phyloP scores from a whole-genome alignment of 139 green algal species.

The Chlorella sorokiniana region DNA sequence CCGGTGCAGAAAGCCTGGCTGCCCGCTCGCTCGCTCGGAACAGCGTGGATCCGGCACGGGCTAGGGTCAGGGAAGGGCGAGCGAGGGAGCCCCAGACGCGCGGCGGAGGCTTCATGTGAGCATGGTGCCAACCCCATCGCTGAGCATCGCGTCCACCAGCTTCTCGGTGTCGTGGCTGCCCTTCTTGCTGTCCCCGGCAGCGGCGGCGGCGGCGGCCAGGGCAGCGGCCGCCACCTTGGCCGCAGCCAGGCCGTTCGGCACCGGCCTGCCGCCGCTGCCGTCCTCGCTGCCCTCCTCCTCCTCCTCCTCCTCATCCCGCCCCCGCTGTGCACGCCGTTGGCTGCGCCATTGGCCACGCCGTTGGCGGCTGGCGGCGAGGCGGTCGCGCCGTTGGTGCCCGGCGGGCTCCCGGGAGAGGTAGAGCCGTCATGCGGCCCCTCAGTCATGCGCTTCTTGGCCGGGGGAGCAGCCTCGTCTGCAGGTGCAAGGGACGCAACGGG shows the following conservation, averaged over 20 bases:
- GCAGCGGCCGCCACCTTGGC: too few relatives aligned
- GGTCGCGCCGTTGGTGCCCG: neutral
- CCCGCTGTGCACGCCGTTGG: neutral
- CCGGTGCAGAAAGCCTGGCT: too few relatives aligned
- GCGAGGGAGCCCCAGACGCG: neutral
- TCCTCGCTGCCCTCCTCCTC: conserved; percentile 15
- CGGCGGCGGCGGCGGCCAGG: too few relatives aligned
- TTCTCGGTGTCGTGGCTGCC: conserved; percentile 22
- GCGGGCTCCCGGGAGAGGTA: conserved; percentile 8
- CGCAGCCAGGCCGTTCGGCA: too few relatives aligned
- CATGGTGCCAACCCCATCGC: conserved; percentile 15
- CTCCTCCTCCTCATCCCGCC: too few relatives aligned
- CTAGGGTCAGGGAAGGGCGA: neutral
- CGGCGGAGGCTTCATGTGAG: conserved; percentile 6
- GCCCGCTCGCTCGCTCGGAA: neutral
- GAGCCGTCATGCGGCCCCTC: neutral
- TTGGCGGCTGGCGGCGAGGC: neutral
- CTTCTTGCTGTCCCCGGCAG: neutral
- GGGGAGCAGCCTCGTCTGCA: conserved; percentile 13
- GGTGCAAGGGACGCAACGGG: neutral
- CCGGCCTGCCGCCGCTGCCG: neutral
- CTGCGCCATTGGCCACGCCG: neutral
- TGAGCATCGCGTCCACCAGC: conserved; percentile 28
- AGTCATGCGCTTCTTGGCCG: conserved; percentile 17
- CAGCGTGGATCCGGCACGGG: neutral